Percentiles rank a stretch among this genome's conserved stretches.
Conservation (phyloP, 2,329 filamentous ascomycete species). For the Parascedosporium putredinis region DNA sequence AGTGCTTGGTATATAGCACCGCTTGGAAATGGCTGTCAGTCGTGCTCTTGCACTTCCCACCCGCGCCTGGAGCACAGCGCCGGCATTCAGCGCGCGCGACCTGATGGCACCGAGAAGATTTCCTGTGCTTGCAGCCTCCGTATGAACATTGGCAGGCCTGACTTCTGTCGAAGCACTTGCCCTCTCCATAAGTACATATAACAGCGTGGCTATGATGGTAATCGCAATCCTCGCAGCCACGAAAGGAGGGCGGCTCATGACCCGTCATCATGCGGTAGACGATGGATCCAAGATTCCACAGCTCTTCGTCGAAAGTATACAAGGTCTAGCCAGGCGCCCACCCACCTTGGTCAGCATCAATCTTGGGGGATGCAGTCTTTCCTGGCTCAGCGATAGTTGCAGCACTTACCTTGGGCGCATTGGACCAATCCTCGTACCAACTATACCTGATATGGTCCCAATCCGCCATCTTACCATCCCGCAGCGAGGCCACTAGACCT, state of each 20-base stretch:
- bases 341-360: too few species aligned
- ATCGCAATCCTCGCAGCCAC: conserved; percentile 1
- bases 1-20: background rate
- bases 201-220: conserved; percentile 3
- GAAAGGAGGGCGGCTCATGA: background rate
- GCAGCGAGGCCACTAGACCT: background rate
- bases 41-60: background rate
- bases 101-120: background rate
- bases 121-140: conserved; percentile 3
- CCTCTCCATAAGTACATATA: background rate
- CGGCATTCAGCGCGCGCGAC: background rate
- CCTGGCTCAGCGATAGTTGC: too few species aligned
- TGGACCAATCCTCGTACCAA: background rate
- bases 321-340: conserved; percentile 5
- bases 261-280: conserved; percentile 33
- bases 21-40: background rate
- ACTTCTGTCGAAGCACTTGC: background rate
- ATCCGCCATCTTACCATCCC: background rate
- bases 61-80: background rate
- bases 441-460: background rate
- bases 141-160: background rate
- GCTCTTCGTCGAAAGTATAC: conserved; percentile 27
- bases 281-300: conserved; percentile 26
- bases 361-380: too few species aligned
- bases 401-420: too few species aligned